Conservation (phyloP, 495 filamentous ascomycete genomes). For the Penicillium silybi region DNA sequence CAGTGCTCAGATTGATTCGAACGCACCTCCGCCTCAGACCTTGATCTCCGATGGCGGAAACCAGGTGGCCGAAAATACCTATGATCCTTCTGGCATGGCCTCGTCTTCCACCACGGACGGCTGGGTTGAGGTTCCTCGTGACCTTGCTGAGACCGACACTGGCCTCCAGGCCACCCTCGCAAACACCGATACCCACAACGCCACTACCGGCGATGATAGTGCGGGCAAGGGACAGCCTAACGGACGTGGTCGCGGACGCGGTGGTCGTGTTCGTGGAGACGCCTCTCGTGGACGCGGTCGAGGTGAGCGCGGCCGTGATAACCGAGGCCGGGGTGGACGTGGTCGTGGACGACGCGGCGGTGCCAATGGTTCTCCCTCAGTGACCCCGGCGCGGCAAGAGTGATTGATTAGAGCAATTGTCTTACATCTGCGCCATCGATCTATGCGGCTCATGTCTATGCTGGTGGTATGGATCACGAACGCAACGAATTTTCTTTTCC, state of each 20-base stretch:
- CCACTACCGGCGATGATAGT: conserved; percentile 22
- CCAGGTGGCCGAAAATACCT: conserved; percentile 62
- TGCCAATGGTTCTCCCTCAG: conserved; percentile 24
- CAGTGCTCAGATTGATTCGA: conserved; percentile 30
- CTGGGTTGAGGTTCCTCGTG: conserved; percentile 74
- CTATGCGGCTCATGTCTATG: conserved; percentile 5
- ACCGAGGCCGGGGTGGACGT: conserved; percentile 40
- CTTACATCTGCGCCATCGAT: conserved; percentile 5
- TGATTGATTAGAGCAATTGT: no score
- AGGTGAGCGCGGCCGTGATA: conserved; percentile 39
- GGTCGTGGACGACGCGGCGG: conserved; percentile 33
- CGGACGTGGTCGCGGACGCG: conserved; percentile 48
- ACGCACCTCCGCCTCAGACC: conserved; percentile 48
- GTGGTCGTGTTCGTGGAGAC: conserved; percentile 40
- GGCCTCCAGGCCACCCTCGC: conserved; percentile 57
- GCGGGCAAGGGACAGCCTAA: conserved; percentile 66
- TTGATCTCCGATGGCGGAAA: conserved; percentile 62
- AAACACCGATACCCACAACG: conserved; percentile 26
- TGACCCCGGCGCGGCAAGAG: conserved; percentile 15
- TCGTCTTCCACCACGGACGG: conserved; percentile 59
- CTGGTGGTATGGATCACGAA: conserved; percentile 43
- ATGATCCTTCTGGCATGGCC: conserved; percentile 50
- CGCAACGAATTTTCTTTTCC: conserved; percentile 42
- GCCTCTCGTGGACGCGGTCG: conserved; percentile 47
- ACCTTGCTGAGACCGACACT: conserved; percentile 71